phyloP scores from a whole-genome alignment of 1,139 yeast species.

The Geotrichum siamense region DNA sequence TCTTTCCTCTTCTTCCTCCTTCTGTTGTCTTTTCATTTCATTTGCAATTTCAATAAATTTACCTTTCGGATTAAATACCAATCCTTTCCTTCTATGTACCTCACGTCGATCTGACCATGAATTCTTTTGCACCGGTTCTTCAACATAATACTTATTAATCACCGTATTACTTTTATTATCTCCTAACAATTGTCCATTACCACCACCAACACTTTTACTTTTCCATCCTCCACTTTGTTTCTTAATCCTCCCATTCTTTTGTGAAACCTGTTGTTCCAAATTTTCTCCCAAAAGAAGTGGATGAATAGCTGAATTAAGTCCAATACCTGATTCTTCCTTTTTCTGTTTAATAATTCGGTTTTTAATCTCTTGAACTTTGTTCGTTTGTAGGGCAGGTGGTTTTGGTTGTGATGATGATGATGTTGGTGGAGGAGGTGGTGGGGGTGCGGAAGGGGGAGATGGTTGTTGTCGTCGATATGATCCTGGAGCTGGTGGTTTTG shows the following conservation, averaged over 20 bases:
- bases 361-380: neutral
- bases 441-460: conserved; percentile 3
- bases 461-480: conserved; percentile 10
- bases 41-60: conserved; percentile 54
- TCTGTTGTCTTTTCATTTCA: conserved; percentile 41
- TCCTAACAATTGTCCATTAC: too few relatives aligned
- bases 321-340: conserved; percentile 3
- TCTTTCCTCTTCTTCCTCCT: conserved; percentile 34
- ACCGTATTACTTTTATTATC: too few relatives aligned
- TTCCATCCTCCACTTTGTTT: conserved; percentile 1
- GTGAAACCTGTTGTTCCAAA: conserved; percentile 3
- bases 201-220: neutral
- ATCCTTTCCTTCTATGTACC: conserved; percentile 34
- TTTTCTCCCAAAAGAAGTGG: conserved; percentile 43
- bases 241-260: neutral
- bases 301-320: conserved; percentile 51
- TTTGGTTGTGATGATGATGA: conserved; percentile 4
- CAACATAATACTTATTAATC: conserved; percentile 51
- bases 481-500: conserved; percentile 1
- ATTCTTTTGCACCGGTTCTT: conserved; percentile 22
- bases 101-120: conserved; percentile 25
- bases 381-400: neutral
- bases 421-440: conserved; percentile 1
- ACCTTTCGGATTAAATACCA: conserved; percentile 53
- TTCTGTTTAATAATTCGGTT: neutral